A percentile compares a stretch with the other conserved stretches of the same genome.
Evolutionary conservation across 2,329 filamentous ascomycete genomes (phyloP).

Genomic region (Fusarium chlamydosporum): DNA sequence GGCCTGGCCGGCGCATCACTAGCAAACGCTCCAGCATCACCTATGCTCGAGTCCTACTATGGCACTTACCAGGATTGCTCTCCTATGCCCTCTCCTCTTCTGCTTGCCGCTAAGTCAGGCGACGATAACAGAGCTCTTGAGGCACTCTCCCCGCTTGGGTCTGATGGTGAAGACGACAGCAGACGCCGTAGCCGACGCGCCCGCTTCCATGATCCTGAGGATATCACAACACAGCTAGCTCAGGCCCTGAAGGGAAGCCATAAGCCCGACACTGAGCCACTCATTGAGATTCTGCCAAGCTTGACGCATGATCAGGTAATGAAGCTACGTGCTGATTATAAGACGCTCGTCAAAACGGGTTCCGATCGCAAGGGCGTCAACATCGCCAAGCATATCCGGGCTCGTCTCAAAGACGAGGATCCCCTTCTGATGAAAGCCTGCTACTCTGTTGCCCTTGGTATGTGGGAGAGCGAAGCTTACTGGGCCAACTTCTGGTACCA

Average conservation of each 20-base stretch:
- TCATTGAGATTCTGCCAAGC: slow-evolving; percentile 87
- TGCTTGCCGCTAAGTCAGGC: slow-evolving; percentile 65
- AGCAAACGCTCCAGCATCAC: slow-evolving; percentile 78
- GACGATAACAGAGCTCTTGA: slow-evolving; percentile 66
- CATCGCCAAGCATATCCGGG: slow-evolving; percentile 86
- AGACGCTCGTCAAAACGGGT: slow-evolving; percentile 86
- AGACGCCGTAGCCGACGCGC: slow-evolving; percentile 70
- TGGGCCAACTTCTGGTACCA: slow-evolving; percentile 99
- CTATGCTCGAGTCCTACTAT: slow-evolving; percentile 90
- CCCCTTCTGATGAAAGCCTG: slow-evolving; percentile 89
- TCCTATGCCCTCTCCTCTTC: slow-evolving; percentile 89
- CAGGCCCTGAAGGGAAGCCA: slow-evolving; percentile 78
- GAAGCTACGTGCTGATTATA: slow-evolving; percentile 89
- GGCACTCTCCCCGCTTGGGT: slow-evolving; percentile 66
- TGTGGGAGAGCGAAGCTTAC: slow-evolving; percentile 94
- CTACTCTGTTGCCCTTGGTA: slow-evolving; percentile 89
- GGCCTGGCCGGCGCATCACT: slow-evolving; percentile 60
- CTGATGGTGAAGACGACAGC: slow-evolving; percentile 61
- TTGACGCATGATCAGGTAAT: slow-evolving; percentile 90
- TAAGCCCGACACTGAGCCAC: slow-evolving; percentile 75
- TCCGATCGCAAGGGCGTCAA: slow-evolving; percentile 82
- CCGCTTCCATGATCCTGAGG: slow-evolving; percentile 86
- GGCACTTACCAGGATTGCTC: slow-evolving; percentile 96
- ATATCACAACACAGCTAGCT: slow-evolving; percentile 82
- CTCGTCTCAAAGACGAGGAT: slow-evolving; percentile 79